phyloP scores from a whole-genome alignment of 345 rosid species.

The Iberis pinnata region DNA sequence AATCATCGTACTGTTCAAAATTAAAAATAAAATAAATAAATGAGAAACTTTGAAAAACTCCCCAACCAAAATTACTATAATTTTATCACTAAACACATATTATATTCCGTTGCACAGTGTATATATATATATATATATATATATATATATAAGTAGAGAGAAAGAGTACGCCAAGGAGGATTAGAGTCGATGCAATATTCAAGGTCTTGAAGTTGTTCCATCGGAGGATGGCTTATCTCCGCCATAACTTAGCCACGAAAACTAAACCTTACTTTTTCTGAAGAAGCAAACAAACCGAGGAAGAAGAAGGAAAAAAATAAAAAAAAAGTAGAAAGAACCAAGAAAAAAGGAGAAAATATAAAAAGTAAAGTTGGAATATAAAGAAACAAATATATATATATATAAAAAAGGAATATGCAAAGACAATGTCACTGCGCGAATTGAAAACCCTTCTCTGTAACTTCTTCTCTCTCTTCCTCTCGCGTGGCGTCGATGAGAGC shows the following conservation, averaged over 20 bases:
- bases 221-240: conserved; percentile 65
- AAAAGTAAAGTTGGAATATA: background rate
- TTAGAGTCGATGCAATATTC: conserved; percentile 99
- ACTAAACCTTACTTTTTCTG: conserved; percentile 3
- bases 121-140: background rate
- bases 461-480: conserved; percentile 18
- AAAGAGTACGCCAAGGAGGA: conserved; percentile 82
- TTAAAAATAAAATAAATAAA: too few relatives aligned
- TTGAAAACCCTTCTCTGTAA: conserved; percentile 23
- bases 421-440: conserved; percentile 30
- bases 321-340: background rate
- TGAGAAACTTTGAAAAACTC: background rate
- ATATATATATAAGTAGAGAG: conserved; percentile 6
- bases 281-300: conserved; percentile 13
- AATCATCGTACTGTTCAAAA: too few relatives aligned
- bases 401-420: conserved; percentile 36
- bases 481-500: conserved; percentile 13
- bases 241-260: conserved; percentile 37
- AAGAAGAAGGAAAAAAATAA: conserved; percentile 36
- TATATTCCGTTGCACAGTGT: background rate
- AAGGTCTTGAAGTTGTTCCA: conserved; percentile 95
- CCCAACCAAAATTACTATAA: background rate
- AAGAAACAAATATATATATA: background rate
- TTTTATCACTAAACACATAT: conserved; percentile 9
- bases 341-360: too few relatives aligned